Evolutionary conservation across 352 stramenopile genomes (phyloP).

Genomic region (Phytophthora idaei): DNA sequence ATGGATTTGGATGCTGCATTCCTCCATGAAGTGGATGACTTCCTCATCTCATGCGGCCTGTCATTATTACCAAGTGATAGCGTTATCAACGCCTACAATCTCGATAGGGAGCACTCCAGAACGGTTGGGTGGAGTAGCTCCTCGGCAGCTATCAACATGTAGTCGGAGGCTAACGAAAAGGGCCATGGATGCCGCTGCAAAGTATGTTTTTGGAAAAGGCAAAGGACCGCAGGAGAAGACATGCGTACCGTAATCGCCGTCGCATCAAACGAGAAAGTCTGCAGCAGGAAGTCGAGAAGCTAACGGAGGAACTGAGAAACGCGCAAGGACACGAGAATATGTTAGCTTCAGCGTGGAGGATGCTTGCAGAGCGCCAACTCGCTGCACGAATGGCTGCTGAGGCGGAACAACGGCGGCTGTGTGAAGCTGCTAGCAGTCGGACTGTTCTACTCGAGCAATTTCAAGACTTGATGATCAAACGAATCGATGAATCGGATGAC

Average conservation of each 20-base stretch:
- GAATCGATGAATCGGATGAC: background rate
- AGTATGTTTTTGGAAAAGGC: constrained; percentile 3
- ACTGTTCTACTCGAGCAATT: constrained; percentile 12
- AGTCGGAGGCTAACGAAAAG: background rate
- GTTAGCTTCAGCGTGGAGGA: constrained; percentile 13
- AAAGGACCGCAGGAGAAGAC: constrained; percentile 12
- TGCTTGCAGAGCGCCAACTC: constrained; percentile 13
- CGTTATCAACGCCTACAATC: background rate
- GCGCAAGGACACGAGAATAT: background rate
- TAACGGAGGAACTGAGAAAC: constrained; percentile 14
- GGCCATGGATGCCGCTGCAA: background rate
- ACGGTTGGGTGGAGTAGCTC: background rate
- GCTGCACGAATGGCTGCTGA: constrained; percentile 15
- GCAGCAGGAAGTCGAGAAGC: constrained; percentile 5
- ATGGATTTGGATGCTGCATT: background rate
- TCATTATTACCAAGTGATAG: background rate
- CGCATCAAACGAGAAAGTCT: constrained; percentile 12
- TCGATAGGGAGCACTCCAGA: background rate
- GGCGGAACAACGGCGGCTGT: constrained; percentile 10
- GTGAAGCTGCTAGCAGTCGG: background rate
- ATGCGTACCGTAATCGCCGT: constrained; percentile 11
- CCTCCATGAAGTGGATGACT: background rate
- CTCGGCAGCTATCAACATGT: background rate
- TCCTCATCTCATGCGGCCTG: background rate
- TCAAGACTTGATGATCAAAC: constrained; percentile 2